Conservation (phyloP, 148 eudicot genomes). For the Selenicereus undatus region DNA sequence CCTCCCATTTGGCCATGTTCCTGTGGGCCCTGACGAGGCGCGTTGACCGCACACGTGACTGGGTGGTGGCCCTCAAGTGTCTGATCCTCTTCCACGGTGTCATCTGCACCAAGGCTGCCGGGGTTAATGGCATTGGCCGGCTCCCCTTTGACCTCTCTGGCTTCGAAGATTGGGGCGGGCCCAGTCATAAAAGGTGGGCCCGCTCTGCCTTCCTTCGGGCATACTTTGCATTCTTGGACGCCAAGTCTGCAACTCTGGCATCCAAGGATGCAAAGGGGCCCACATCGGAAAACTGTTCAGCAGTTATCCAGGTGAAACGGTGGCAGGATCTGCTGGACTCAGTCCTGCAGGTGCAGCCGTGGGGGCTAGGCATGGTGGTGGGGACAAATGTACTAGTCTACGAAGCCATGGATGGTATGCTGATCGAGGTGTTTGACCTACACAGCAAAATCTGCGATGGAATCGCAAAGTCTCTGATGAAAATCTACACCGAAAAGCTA, state of each 20-base stretch:
- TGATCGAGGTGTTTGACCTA: conserved; percentile 59
- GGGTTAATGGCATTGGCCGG: conserved; percentile 47
- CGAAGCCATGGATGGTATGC: conserved; percentile 73
- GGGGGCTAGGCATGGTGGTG: conserved; percentile 2
- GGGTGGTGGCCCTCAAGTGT: conserved; percentile 72
- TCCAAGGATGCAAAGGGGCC: conserved; percentile 12
- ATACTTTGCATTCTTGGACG: conserved; percentile 56
- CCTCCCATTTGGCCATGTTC: conserved; percentile 40
- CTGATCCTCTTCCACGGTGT: conserved; percentile 66
- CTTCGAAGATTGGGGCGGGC: conserved; percentile 32
- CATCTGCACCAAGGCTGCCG: conserved; percentile 40
- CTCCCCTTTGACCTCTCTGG: conserved; percentile 71
- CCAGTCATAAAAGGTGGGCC: conserved; percentile 17
- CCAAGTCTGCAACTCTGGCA: conserved; percentile 43
- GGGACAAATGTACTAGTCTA: conserved; percentile 26
- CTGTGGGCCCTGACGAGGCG: conserved; percentile 48
- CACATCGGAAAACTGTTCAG: not conserved
- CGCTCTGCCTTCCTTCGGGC: conserved; percentile 44
- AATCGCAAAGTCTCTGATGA: conserved; percentile 41
- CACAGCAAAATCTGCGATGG: conserved; percentile 65
- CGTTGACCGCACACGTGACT: conserved; percentile 42
- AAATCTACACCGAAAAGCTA: conserved; percentile 32
- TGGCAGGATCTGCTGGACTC: conserved; percentile 58
- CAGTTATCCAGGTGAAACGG: conserved; percentile 40
- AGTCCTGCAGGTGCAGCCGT: conserved; percentile 54